phyloP scores from a whole-genome alignment of 1,284 basidiomycete genomes.

The Pseudozyma hubeiensis region DNA sequence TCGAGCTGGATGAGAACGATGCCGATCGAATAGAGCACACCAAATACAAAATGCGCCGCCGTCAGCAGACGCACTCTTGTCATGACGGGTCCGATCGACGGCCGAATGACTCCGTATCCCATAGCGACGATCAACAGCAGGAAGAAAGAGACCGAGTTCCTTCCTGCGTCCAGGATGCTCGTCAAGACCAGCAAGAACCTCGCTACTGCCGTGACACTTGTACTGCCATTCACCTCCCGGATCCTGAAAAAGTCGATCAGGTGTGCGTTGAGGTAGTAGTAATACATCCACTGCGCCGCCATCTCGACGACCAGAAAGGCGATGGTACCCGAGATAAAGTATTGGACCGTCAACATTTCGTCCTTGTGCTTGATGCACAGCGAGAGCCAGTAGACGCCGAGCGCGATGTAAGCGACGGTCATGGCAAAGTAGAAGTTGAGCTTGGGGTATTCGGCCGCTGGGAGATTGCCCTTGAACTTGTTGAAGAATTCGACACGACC shows the following conservation, averaged over 20 bases:
- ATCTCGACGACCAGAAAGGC: slow-evolving; percentile 92
- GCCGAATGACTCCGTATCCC: slow-evolving; percentile 71
- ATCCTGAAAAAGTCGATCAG: slow-evolving; percentile 63
- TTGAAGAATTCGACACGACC: slow-evolving; percentile 89
- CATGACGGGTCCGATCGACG: slow-evolving; percentile 83
- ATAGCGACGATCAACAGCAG: slow-evolving; percentile 84
- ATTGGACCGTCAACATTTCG: slow-evolving; percentile 75
- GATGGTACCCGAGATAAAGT: slow-evolving; percentile 92
- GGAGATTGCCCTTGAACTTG: slow-evolving; percentile 85
- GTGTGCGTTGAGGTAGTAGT: slow-evolving; percentile 60
- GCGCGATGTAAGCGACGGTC: slow-evolving; percentile 79
- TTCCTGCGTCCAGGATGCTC: slow-evolving; percentile 84
- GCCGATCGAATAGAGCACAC: slow-evolving; percentile 75
- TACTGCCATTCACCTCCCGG: slow-evolving; percentile 37
- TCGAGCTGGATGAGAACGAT: slow-evolving; percentile 79
- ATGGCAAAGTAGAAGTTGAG: slow-evolving; percentile 90
- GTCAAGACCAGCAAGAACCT: slow-evolving; percentile 61
- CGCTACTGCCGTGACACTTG: slow-evolving; percentile 53
- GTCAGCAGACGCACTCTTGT: slow-evolving; percentile 80
- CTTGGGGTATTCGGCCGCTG: slow-evolving; percentile 97
- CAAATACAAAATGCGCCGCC: slow-evolving; percentile 89
- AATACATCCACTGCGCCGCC: slow-evolving; percentile 74
- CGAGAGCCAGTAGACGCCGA: slow-evolving; percentile 83
- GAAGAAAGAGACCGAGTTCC: slow-evolving; percentile 95
- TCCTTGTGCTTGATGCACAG: slow-evolving; percentile 83